Conservation (phyloP, 1,139 yeast species). For the Hyphopichia pseudoburtonii region DNA sequence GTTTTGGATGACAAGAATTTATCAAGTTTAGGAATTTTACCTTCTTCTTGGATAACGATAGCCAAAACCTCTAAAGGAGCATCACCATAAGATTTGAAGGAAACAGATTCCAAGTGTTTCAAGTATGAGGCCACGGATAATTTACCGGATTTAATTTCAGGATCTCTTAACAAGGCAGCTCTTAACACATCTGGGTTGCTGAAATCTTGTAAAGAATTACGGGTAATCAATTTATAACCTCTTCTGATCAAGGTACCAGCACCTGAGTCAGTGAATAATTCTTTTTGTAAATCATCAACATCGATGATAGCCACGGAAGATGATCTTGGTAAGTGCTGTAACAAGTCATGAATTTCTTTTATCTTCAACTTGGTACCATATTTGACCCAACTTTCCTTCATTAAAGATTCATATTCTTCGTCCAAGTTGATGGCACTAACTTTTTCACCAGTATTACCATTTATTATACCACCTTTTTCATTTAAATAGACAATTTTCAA, state of each 20-base stretch:
- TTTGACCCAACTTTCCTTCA: slow-evolving; percentile 97
- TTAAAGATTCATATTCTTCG: slow-evolving; percentile 87
- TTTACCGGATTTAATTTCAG: slow-evolving; percentile 68
- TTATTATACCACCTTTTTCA: slow-evolving; percentile 96
- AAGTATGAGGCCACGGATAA: slow-evolving; percentile 81
- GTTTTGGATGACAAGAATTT: slow-evolving; percentile 84
- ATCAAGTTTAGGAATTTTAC: slow-evolving; percentile 69
- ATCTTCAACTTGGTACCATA: slow-evolving; percentile 97
- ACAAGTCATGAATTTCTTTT: slow-evolving; percentile 90
- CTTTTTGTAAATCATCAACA: slow-evolving; percentile 93
- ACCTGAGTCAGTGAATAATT: slow-evolving; percentile 96
- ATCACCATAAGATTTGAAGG: slow-evolving; percentile 86
- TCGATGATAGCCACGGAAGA: slow-evolving; percentile 97
- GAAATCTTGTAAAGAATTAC: slow-evolving; percentile 69
- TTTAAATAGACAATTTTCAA: slow-evolving; percentile 92
- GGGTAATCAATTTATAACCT: slow-evolving; percentile 83
- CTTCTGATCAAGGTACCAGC: slow-evolving; percentile 98
- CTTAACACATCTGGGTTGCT: slow-evolving; percentile 75
- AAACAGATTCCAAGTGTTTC: slow-evolving; percentile 60
- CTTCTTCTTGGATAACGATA: slow-evolving; percentile 54
- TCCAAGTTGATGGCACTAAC: slow-evolving; percentile 88
- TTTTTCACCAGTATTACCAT: slow-evolving; percentile 89
- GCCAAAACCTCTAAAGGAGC: slow-evolving; percentile 95
- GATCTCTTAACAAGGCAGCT: slow-evolving; percentile 73
- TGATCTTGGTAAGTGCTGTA: slow-evolving; percentile 92